phyloP scores from a whole-genome alignment of 305 asterid species.

The Salvia sclarea region DNA sequence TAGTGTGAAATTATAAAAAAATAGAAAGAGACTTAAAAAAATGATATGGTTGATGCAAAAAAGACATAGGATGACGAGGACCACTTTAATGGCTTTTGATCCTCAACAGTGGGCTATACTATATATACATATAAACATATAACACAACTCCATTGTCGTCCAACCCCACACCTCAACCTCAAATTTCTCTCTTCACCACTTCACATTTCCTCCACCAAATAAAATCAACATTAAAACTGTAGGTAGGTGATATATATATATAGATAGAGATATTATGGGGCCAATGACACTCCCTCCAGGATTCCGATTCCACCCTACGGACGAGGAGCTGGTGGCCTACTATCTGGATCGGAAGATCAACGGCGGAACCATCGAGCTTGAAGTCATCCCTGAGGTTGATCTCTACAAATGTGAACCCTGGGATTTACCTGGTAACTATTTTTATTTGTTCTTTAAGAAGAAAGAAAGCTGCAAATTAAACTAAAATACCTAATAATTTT shows the following conservation, averaged over 20 bases:
- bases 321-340: slow-evolving; percentile 73
- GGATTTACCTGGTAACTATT: slow-evolving; percentile 62
- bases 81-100: slow-evolving; percentile 52
- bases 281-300: slow-evolving; percentile 69
- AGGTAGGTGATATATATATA: too few relatives aligned
- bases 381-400: slow-evolving; percentile 64
- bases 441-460: too few relatives aligned
- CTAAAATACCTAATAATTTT: too few relatives aligned
- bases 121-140: slow-evolving; percentile 20
- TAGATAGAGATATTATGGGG: slow-evolving; percentile 45
- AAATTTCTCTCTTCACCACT: background rate
- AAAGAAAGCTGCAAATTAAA: too few relatives aligned
- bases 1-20: slow-evolving; percentile 34
- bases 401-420: slow-evolving; percentile 79
- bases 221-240: too few relatives aligned
- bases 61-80: slow-evolving; percentile 51
- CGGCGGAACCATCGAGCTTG: slow-evolving; percentile 56
- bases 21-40: background rate
- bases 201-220: too few relatives aligned
- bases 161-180: slow-evolving; percentile 2
- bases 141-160: slow-evolving; percentile 30
- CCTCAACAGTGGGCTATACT: slow-evolving; percentile 32
- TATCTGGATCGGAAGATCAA: slow-evolving; percentile 62
- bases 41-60: slow-evolving; percentile 37
- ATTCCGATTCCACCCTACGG: slow-evolving; percentile 72